Evolutionary conservation across 192 early-diverging fungal genomes (phyloP).

Genomic region (Thamnidium elegans): DNA sequence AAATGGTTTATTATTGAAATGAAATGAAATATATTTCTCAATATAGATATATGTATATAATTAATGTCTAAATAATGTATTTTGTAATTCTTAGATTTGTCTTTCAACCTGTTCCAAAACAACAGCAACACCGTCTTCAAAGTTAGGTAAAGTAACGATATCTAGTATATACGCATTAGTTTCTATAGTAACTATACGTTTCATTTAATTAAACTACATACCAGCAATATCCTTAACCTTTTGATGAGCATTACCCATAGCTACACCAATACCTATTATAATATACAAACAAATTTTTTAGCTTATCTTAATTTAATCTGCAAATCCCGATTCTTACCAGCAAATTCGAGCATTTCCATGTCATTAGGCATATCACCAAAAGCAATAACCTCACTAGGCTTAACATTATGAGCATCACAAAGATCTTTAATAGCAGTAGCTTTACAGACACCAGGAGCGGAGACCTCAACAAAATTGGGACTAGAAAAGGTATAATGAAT

Average conservation of each 20-base stretch:
- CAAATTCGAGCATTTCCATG: constrained; percentile 45
- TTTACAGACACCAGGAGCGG: constrained; percentile 45
- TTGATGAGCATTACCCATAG: constrained; percentile 27
- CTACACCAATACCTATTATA: constrained; percentile 19
- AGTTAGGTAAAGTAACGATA: constrained; percentile 35
- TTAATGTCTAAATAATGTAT: no score
- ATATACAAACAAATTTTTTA: background rate
- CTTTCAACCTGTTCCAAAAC: constrained; percentile 23
- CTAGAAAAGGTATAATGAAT: constrained; percentile 29
- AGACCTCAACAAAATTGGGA: constrained; percentile 44
- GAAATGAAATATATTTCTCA: no score
- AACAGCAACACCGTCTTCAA: constrained; percentile 41
- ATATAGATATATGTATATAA: no score
- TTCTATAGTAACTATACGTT: background rate
- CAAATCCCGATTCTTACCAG: constrained; percentile 27
- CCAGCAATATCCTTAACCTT: constrained; percentile 26
- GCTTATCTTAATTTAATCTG: background rate
- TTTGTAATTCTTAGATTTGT: background rate
- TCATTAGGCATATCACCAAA: constrained; percentile 55
- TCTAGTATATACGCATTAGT: constrained; percentile 9
- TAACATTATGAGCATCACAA: constrained; percentile 25
- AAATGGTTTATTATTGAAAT: no score
- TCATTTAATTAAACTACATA: constrained; percentile 4
- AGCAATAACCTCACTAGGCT: constrained; percentile 33
- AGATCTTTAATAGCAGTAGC: constrained; percentile 38